Evolutionary conservation across 345 rosid species (phyloP).

Genomic region (Punica granatum): DNA sequence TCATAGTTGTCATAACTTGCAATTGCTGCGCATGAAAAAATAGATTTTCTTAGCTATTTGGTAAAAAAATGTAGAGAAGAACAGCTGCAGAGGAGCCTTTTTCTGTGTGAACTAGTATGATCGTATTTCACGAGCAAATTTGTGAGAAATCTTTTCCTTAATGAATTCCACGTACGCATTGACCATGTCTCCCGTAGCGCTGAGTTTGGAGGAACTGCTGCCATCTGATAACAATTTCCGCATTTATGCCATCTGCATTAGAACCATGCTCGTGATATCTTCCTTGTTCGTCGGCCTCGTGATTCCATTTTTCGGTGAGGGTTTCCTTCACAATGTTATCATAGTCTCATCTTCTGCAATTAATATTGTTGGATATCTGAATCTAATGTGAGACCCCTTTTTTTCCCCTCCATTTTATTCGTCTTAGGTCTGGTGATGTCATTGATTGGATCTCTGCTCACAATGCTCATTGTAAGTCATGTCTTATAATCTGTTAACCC

Average conservation of each 20-base stretch:
- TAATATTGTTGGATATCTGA: background rate
- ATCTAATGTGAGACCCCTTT: background rate
- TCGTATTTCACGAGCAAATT: background rate
- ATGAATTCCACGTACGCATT: constrained; percentile 59
- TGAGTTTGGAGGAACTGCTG: constrained; percentile 89
- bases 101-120: background rate
- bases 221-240: constrained; percentile 56
- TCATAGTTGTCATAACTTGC: no score
- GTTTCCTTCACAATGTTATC: background rate
- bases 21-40: no score
- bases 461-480: constrained; percentile 80
- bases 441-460: constrained; percentile 75
- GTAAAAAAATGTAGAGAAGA: no score
- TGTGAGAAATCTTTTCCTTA: constrained; percentile 19
- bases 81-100: background rate
- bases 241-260: constrained; percentile 49
- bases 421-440: constrained; percentile 78
- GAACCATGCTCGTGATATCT: constrained; percentile 68
- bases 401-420: background rate
- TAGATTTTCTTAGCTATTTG: no score
- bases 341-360: background rate
- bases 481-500: background rate
- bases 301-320: constrained; percentile 80
- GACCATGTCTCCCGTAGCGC: constrained; percentile 84
- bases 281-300: constrained; percentile 71